Percentiles rank a stretch among this genome's conserved stretches.
Conservation (phyloP, 257 asterid species). For the Solanum piurae region DNA sequence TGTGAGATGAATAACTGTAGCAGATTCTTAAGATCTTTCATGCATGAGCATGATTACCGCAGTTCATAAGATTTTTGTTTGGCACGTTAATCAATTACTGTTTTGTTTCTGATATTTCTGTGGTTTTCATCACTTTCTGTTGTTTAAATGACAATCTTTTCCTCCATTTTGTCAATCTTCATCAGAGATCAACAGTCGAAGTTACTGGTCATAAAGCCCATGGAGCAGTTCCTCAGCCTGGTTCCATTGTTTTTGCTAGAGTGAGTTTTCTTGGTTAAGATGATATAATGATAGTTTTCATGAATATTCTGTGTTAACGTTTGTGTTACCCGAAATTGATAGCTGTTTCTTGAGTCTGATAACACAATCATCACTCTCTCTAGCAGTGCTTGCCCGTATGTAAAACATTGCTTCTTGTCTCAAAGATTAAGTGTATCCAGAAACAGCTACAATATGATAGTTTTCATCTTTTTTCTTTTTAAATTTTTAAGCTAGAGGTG, state of each 20-base stretch:
- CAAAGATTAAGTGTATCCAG: background rate
- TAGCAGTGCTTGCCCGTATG: background rate
- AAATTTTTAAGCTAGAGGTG: background rate
- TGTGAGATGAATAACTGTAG: background rate
- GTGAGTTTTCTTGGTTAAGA: conserved; percentile 26
- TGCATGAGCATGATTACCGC: background rate
- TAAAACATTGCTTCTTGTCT: background rate
- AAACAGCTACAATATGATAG: background rate
- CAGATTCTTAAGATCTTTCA: background rate
- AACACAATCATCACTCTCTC: background rate
- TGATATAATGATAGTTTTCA: background rate
- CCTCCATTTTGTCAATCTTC: conserved; percentile 5
- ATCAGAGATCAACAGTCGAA: conserved; percentile 68
- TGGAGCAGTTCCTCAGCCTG: conserved; percentile 94
- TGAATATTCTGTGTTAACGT: background rate
- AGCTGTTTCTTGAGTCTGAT: background rate
- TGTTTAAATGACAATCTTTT: conserved; percentile 2
- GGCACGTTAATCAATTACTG: background rate
- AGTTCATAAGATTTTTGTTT: background rate
- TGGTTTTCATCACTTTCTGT: background rate
- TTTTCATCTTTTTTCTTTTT: background rate
- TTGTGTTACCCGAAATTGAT: background rate
- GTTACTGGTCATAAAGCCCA: conserved; percentile 87
- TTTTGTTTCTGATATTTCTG: background rate
- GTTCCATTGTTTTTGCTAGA: conserved; percentile 64